Conservation (phyloP, 768 basidiomycete species). For the Termitomyces sp. region DNA sequence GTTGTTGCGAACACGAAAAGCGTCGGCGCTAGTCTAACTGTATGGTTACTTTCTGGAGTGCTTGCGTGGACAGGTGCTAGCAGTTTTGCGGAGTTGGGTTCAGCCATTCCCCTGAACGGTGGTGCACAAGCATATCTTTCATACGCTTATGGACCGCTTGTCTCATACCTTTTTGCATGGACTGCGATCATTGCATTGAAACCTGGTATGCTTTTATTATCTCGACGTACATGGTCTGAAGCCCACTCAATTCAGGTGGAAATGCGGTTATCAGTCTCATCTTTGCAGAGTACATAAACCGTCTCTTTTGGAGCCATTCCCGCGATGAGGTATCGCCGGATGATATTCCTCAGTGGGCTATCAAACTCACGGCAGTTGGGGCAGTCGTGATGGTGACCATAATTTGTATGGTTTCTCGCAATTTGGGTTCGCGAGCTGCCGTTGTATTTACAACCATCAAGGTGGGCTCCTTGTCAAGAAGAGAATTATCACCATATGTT, state of each 20-base stretch:
- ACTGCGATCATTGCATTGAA: conserved; percentile 86
- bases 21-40: conserved; percentile 81
- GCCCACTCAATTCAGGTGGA: conserved; percentile 35
- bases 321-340: conserved; percentile 66
- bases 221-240: neutral
- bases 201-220: conserved; percentile 45
- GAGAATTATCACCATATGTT: neutral
- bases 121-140: conserved; percentile 79
- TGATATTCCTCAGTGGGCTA: conserved; percentile 84
- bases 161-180: conserved; percentile 93
- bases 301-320: conserved; percentile 78
- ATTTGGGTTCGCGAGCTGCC: conserved; percentile 72
- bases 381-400: conserved; percentile 68
- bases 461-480: conserved; percentile 28
- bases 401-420: conserved; percentile 76
- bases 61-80: conserved; percentile 95
- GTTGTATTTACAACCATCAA: conserved; percentile 89
- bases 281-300: conserved; percentile 88
- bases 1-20: conserved; percentile 85
- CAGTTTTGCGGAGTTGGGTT: conserved; percentile 89
- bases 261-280: conserved; percentile 87
- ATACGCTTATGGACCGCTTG: conserved; percentile 81
- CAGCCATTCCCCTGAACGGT: conserved; percentile 75
- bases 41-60: conserved; percentile 81
- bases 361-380: conserved; percentile 76